Conservation (phyloP, 805 yeast species). For the Brettanomyces naardenensis region DNA sequence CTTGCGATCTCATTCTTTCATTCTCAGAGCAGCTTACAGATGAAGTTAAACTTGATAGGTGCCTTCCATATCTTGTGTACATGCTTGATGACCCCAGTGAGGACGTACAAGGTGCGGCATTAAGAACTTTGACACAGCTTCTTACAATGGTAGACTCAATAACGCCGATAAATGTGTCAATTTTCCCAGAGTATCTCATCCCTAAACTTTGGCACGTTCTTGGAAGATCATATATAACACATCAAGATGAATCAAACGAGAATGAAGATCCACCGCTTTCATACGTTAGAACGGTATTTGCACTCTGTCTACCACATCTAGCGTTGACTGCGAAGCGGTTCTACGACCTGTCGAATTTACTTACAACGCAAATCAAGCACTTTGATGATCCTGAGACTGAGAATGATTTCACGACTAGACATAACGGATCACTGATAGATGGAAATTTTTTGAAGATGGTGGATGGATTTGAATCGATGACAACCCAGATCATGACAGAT, state of each 20-base stretch:
- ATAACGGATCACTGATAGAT: constrained; percentile 27
- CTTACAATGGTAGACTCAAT: constrained; percentile 54
- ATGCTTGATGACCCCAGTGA: constrained; percentile 62
- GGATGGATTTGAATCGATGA: constrained; percentile 54
- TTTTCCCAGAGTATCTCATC: constrained; percentile 75
- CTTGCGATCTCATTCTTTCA: constrained; percentile 69
- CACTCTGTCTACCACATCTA: constrained; percentile 65
- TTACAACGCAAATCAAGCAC: constrained; percentile 25
- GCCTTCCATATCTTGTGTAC: constrained; percentile 72
- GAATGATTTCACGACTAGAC: constrained; percentile 26
- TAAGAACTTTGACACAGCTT: constrained; percentile 60
- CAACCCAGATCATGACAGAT: constrained; percentile 65
- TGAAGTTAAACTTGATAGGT: constrained; percentile 77
- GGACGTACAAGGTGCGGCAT: constrained; percentile 58
- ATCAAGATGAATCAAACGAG: constrained; percentile 6
- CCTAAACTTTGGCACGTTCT: constrained; percentile 54
- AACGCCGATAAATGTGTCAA: constrained; percentile 64
- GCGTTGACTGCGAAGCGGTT: constrained; percentile 58
- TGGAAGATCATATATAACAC: constrained; percentile 27
- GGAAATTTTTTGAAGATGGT: constrained; percentile 37
- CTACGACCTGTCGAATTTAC: constrained; percentile 49
- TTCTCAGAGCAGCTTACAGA: constrained; percentile 73
- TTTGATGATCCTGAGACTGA: constrained; percentile 39
- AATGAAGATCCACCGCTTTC: constrained; percentile 2
- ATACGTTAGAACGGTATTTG: constrained; percentile 57